Evolutionary conservation across 202 grass and related monocot genomes (phyloP), one percentile per base, ranked within the genome.

Genomic region (Dendrocalamus latiflorus): DNA sequence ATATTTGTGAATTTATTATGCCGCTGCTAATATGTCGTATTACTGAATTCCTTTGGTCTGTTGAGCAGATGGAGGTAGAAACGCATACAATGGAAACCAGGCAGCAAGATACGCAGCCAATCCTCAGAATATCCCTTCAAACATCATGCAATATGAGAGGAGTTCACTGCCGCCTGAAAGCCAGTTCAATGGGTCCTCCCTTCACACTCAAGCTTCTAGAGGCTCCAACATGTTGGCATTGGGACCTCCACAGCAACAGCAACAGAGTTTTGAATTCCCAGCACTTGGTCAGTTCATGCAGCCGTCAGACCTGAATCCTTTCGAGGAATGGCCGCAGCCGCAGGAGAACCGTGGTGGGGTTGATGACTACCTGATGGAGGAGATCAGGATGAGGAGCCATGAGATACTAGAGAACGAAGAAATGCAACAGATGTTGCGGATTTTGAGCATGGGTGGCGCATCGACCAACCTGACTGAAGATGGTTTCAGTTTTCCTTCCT

Each of bases 391-490:
- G n/a, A n/a, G n/a, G n/a, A n/a, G n/a, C n/a, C n/a, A n/a, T n/a
- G n/a, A n/a, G n/a, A n/a, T n/a, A n/a, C n/a, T n/a, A n/a, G n/a
- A n/a, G n/a, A n/a, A n/a, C n/a, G n/a, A n/a, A n/a, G n/a, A n/a
- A n/a, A n/a, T n/a, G n/a, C n/a, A n/a, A n/a, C n/a, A n/a, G n/a
- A n/a, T n/a, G n/a, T n/a, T 97, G 60, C 84, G 89, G 57, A 72
- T 94, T 60, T 60, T 97, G 74, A 93, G 42, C 75, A 94, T 89
- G 88, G 90, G 88, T 65, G 93, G 93, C 11, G 69, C 88, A 71
- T 67, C 83, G 14, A 61, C 81, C 33, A 80, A 66, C 81, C 82
- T 86, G 60, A 37, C 72, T 13, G 81, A 86, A 55, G 91, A 90
- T 0, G 87, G 79, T n/a, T 97, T 90, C 67, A 56, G 51, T 20